A percentile compares a stretch with the other conserved stretches of the same genome.
phyloP scores from a whole-genome alignment of 2,329 filamentous ascomycete genomes.

The Aotearoamyces nothofagi region DNA sequence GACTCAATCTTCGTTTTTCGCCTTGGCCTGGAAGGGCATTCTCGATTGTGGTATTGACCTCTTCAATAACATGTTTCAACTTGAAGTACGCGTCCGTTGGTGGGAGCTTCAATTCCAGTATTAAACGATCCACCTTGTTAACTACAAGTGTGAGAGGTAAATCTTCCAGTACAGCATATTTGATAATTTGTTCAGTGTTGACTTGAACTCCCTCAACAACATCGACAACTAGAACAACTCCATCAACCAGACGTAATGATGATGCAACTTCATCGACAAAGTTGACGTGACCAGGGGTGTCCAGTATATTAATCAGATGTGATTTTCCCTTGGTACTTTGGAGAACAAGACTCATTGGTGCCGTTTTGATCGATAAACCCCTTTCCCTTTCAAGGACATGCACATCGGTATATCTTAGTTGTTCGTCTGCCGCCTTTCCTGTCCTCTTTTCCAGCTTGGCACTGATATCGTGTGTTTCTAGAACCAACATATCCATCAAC shows the following conservation, averaged over 20 bases:
- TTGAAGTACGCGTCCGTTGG: slow-evolving; percentile 98
- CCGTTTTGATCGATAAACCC: slow-evolving; percentile 80
- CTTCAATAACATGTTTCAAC: slow-evolving; percentile 94
- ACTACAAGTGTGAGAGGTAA: slow-evolving; percentile 79
- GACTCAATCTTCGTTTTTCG: slow-evolving; percentile 68
- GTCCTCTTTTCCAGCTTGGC: slow-evolving; percentile 66
- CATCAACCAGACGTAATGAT: slow-evolving; percentile 74
- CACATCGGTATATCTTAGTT: slow-evolving; percentile 87
- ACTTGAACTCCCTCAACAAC: slow-evolving; percentile 98
- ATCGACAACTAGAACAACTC: slow-evolving; percentile 85
- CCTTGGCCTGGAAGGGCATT: slow-evolving; percentile 71
- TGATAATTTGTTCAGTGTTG: slow-evolving; percentile 95
- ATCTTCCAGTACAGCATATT: slow-evolving; percentile 81
- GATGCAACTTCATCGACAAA: slow-evolving; percentile 95
- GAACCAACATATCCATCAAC: slow-evolving; percentile 94
- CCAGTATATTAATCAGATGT: slow-evolving; percentile 84
- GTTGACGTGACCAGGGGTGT: slow-evolving; percentile 95
- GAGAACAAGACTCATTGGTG: slow-evolving; percentile 86
- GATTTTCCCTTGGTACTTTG: slow-evolving; percentile 86
- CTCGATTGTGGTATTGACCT: slow-evolving; percentile 93
- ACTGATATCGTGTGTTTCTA: slow-evolving; percentile 82
- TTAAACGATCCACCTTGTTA: slow-evolving; percentile 95
- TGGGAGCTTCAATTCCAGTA: slow-evolving; percentile 84
- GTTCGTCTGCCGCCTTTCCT: slow-evolving; percentile 72
- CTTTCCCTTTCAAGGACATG: slow-evolving; percentile 80